Conservation (phyloP, 2,329 filamentous ascomycete species). For the Coniochaeta sp. region DNA sequence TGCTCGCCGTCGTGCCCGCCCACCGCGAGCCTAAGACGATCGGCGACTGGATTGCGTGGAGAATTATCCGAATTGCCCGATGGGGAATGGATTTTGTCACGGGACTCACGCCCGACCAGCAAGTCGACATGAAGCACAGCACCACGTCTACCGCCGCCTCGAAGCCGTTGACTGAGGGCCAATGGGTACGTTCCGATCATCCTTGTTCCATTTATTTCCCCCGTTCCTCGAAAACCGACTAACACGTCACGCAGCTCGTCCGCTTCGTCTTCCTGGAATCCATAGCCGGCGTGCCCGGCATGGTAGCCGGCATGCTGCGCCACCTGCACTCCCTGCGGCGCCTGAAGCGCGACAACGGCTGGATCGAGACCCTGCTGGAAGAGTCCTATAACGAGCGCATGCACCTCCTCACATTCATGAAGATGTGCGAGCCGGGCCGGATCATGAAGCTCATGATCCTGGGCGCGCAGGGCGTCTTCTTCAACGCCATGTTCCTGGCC, state of each 20-base stretch:
- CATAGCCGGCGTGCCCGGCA: constrained; percentile 90
- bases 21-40: constrained; percentile 67
- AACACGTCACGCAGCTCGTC: constrained; percentile 41
- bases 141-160: constrained; percentile 45
- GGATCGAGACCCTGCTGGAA: constrained; percentile 88
- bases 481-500: constrained; percentile 84
- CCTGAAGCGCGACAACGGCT: constrained; percentile 90
- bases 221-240: neutral
- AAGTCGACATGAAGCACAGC: constrained; percentile 49
- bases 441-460: constrained; percentile 91
- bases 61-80: constrained; percentile 55
- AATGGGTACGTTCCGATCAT: constrained; percentile 53
- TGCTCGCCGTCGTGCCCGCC: constrained; percentile 64
- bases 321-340: constrained; percentile 78
- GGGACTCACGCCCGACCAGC: constrained; percentile 64
- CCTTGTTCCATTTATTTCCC: too few species aligned
- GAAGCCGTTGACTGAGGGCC: constrained; percentile 67
- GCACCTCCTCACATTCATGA: constrained; percentile 80
- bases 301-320: constrained; percentile 91
- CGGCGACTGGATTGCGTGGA: constrained; percentile 73
- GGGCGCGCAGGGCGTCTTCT: constrained; percentile 90
- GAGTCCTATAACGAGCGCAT: constrained; percentile 92
- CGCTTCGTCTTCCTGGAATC: constrained; percentile 91
- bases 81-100: constrained; percentile 78
- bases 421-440: constrained; percentile 69